Evolutionary conservation across 176 grass and related monocot genomes (phyloP).

Genomic region (Guadua angustifolia): DNA sequence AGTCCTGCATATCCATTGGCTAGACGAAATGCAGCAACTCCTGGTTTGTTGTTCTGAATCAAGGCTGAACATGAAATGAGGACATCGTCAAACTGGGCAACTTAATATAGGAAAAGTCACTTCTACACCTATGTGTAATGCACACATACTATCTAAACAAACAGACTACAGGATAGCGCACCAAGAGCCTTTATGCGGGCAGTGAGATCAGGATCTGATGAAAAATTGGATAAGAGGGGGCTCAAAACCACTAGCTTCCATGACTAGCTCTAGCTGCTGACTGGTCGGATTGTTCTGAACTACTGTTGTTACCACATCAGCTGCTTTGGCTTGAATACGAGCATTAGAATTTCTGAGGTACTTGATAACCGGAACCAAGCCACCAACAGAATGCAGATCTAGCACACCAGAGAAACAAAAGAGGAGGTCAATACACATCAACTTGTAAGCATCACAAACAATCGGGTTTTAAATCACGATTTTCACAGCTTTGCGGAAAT

Average conservation of each 20-base stretch:
- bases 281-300: slow-evolving; percentile 96
- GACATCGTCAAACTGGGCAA: slow-evolving; percentile 32
- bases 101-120: background rate
- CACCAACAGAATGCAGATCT: slow-evolving; percentile 93
- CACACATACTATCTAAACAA: background rate
- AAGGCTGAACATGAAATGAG: slow-evolving; percentile 64
- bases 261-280: slow-evolving; percentile 83
- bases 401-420: slow-evolving; percentile 6
- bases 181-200: slow-evolving; percentile 88
- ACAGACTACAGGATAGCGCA: slow-evolving; percentile 70
- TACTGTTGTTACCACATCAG: slow-evolving; percentile 87
- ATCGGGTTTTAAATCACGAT: background rate
- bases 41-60: slow-evolving; percentile 81
- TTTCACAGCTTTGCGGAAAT: too few relatives aligned
- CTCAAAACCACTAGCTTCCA: slow-evolving; percentile 94
- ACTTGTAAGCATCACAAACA: background rate
- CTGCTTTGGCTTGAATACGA: slow-evolving; percentile 82
- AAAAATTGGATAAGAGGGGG: slow-evolving; percentile 82
- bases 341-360: slow-evolving; percentile 82
- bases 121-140: too few relatives aligned
- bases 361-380: slow-evolving; percentile 78
- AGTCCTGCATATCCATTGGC: slow-evolving; percentile 81
- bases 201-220: slow-evolving; percentile 80
- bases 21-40: slow-evolving; percentile 74
- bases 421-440: background rate